phyloP scores from a whole-genome alignment of 495 filamentous ascomycete species.

The Melanomma pulvis-pyrius region DNA sequence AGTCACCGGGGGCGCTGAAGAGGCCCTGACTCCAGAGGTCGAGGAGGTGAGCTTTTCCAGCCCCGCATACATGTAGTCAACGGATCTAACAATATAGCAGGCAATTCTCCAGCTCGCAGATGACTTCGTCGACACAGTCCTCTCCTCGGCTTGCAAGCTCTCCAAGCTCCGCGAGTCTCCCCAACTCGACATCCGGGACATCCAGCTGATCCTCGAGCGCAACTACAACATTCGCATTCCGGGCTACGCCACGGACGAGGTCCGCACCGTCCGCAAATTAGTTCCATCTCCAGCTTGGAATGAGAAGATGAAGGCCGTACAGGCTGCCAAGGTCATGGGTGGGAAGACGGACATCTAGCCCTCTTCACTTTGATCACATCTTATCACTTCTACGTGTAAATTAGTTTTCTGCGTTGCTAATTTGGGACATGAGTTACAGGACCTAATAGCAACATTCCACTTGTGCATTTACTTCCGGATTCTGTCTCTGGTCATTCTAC shows the following conservation, averaged over 20 bases:
- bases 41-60: constrained; percentile 73
- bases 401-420: not conserved
- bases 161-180: constrained; percentile 90
- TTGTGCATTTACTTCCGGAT: not conserved
- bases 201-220: constrained; percentile 93
- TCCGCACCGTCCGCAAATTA: constrained; percentile 89
- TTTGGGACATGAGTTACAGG: not conserved
- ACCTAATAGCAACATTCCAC: not conserved
- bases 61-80: constrained; percentile 4
- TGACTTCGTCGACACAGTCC: constrained; percentile 89
- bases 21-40: constrained; percentile 80
- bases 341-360: constrained; percentile 42
- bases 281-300: constrained; percentile 86
- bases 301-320: constrained; percentile 92
- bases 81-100: constrained; percentile 48
- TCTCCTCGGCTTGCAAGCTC: constrained; percentile 82
- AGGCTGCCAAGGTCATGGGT: constrained; percentile 75
- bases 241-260: constrained; percentile 89
- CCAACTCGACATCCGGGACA: constrained; percentile 85
- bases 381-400: not conserved
- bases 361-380: not conserved
- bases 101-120: constrained; percentile 87
- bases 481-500: no score
- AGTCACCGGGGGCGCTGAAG: constrained; percentile 78
- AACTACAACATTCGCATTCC: constrained; percentile 98